Base-by-base conservation (phyloP, 345 rosid species). In the Gossypium thurberi region DNA sequence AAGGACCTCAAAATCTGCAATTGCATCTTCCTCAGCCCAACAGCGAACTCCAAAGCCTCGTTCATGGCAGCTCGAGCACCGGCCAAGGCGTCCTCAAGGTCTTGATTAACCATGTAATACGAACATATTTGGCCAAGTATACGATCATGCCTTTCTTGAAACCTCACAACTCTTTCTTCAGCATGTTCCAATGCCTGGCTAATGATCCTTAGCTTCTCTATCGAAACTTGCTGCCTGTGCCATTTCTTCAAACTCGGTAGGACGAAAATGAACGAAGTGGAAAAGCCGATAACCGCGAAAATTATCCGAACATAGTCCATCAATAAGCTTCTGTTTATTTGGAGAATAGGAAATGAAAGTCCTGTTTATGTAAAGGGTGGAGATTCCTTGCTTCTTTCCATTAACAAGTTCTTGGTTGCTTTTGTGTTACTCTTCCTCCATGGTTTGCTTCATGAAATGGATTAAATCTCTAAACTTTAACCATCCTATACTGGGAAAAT, bases 91-190 rank as follows among this genome's bases (percentile, higher is more conserved):
- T 87, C 87, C 52, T 82, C 78, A 1, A 89, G 79, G 14, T 89
- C 86, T 1, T 74, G 66, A 79, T 86, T 82, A 65, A 79, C 77
- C 73, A 89, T 42, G 53, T 86, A 91, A 64, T 79, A 82, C 6
- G 86, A 79, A 74, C 80, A 79, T 40, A 86, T 72, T 61, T 81
- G 86, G 56, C 50, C 75, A 0, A 86, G 83, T 17, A 90, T 75
- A n/a, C 69, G 76, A 65, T 87, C 90, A 20, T 88, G 91, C 66
- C 93, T 82, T 72, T 90, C 90, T 67, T 84, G 85, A 43, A 71
- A 80, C 76, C 83, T 88, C n/a, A 7, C 0, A 8, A 68, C 75
- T 28, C 86, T 87, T 64, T 85, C 86, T 68, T 88, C 93, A 0
- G 90, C 96, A 2, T 37, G 48, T 51, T 75, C 85, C 73, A 87